These are phyloP conservation scores for Noccaea caerulescens DNA, from an alignment of 345 rosid species.

Conservation along the genomic window DNA sequence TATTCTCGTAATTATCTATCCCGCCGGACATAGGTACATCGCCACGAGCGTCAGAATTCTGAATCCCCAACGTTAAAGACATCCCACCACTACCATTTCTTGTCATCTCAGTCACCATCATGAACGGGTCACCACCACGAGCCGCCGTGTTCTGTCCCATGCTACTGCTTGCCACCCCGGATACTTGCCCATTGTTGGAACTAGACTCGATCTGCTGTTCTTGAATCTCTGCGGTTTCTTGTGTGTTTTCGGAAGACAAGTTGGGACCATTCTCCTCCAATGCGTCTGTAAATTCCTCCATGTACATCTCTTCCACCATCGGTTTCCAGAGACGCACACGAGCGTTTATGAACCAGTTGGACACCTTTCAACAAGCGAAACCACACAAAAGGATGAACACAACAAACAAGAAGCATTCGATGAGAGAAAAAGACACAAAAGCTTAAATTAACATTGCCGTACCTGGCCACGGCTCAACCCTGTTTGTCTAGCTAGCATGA, in stretches of 20 bases:
- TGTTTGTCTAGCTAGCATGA: slow-evolving; percentile 96
- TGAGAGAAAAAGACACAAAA: slow-evolving; percentile 13
- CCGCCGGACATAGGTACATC: slow-evolving; percentile 55
- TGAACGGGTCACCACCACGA: slow-evolving; percentile 49
- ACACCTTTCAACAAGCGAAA: slow-evolving; percentile 56
- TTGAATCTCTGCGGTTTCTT: slow-evolving; percentile 51
- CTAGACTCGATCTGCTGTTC: slow-evolving; percentile 47
- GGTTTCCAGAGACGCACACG: slow-evolving; percentile 99
- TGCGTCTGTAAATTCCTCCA: slow-evolving; percentile 81
- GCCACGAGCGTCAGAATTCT: slow-evolving; percentile 61
- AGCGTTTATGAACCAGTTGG: slow-evolving; percentile 98
- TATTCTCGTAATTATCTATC: slow-evolving; percentile 49
- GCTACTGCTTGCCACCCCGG: slow-evolving; percentile 43
- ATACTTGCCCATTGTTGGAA: slow-evolving; percentile 46
- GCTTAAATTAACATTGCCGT: slow-evolving; percentile 1
- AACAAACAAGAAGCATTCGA: neutral
- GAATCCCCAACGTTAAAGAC: slow-evolving; percentile 85
- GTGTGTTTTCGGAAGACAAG: slow-evolving; percentile 71
- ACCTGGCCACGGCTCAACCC: slow-evolving; percentile 99
- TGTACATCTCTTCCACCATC: slow-evolving; percentile 99
- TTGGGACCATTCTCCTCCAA: slow-evolving; percentile 64
- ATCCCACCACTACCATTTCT: slow-evolving; percentile 65
- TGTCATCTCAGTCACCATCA: slow-evolving; percentile 68
- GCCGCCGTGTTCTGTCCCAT: slow-evolving; percentile 49
- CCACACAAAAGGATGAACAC: neutral